Evolutionary conservation across 2,329 filamentous ascomycete species (phyloP).

Genomic region (Aotearoamyces nothofagi): DNA sequence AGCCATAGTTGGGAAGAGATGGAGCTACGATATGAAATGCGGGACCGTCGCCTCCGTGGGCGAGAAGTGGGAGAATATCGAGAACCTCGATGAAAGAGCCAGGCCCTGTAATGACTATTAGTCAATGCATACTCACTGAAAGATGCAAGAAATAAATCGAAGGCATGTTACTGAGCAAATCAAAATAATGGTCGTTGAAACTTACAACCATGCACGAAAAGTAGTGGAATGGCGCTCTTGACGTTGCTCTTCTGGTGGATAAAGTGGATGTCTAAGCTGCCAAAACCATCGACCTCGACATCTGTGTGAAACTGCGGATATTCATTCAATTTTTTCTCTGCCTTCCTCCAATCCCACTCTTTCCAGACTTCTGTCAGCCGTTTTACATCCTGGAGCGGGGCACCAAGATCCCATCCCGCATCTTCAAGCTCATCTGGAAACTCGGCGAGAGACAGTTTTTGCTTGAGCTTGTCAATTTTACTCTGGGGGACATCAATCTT

Average conservation of each 20-base stretch:
- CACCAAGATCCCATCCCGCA: constrained; percentile 40
- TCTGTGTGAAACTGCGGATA: constrained; percentile 38
- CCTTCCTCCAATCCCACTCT: constrained; percentile 44
- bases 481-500: constrained; percentile 34
- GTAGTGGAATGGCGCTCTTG: constrained; percentile 36
- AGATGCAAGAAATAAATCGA: constrained; percentile 5
- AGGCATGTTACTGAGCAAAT: no score
- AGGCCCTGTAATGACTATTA: no score
- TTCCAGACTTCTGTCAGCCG: constrained; percentile 42
- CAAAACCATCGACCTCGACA: constrained; percentile 42
- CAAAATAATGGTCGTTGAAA: constrained; percentile 1
- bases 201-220: constrained; percentile 44
- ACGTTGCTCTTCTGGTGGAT: constrained; percentile 37
- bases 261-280: constrained; percentile 45
- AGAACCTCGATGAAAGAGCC: constrained; percentile 52
- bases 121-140: no score
- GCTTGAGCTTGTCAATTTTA: constrained; percentile 34
- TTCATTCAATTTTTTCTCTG: constrained; percentile 41
- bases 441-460: constrained; percentile 35
- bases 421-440: constrained; percentile 41
- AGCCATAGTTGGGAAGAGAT: constrained; percentile 37
- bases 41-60: constrained; percentile 20
- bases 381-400: constrained; percentile 42
- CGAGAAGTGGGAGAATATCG: constrained; percentile 40
- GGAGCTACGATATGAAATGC: constrained; percentile 43